These are phyloP conservation scores for Marasmius sp. DNA, from an alignment of 1,284 basidiomycete species.

Conservation along the genomic window DNA sequence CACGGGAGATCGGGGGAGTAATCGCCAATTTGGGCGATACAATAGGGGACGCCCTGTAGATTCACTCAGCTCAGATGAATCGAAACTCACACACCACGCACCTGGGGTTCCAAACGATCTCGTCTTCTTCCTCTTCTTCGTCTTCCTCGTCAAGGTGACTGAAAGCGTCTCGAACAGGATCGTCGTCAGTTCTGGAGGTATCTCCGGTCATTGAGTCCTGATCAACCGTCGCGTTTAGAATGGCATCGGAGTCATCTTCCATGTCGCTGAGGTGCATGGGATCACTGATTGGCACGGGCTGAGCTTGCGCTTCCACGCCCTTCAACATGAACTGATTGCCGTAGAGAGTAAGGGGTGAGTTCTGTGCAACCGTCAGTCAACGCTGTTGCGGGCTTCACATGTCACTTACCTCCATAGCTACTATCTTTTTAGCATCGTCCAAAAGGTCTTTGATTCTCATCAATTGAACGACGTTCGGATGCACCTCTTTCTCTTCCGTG, in stretches of 20 bases:
- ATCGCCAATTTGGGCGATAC: neutral
- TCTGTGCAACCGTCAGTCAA: slow-evolving; percentile 25
- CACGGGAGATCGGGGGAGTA: slow-evolving; percentile 8
- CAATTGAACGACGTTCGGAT: slow-evolving; percentile 93
- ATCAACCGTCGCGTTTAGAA: slow-evolving; percentile 30
- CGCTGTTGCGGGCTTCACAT: neutral
- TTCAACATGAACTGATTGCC: slow-evolving; percentile 28
- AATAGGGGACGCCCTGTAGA: slow-evolving; percentile 15
- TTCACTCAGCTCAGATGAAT: neutral
- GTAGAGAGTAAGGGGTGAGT: slow-evolving; percentile 40
- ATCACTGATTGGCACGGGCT: slow-evolving; percentile 2
- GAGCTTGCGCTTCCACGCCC: slow-evolving; percentile 28
- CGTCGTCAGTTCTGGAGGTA: slow-evolving; percentile 74
- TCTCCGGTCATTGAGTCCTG: slow-evolving; percentile 72
- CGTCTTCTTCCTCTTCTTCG: slow-evolving; percentile 57
- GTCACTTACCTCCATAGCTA: slow-evolving; percentile 52
- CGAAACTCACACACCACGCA: slow-evolving; percentile 22
- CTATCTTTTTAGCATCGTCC: slow-evolving; percentile 70
- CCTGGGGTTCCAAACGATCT: slow-evolving; percentile 68
- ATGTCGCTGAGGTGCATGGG: slow-evolving; percentile 5
- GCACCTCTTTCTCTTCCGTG: slow-evolving; percentile 53
- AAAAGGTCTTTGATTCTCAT: slow-evolving; percentile 91
- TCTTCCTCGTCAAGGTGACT: slow-evolving; percentile 44
- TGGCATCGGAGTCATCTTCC: neutral
- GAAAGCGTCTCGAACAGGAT: slow-evolving; percentile 80